Evolutionary conservation across 345 rosid species (phyloP), one percentile per base, ranked within the genome.

Genomic region (Angophora floribunda): DNA sequence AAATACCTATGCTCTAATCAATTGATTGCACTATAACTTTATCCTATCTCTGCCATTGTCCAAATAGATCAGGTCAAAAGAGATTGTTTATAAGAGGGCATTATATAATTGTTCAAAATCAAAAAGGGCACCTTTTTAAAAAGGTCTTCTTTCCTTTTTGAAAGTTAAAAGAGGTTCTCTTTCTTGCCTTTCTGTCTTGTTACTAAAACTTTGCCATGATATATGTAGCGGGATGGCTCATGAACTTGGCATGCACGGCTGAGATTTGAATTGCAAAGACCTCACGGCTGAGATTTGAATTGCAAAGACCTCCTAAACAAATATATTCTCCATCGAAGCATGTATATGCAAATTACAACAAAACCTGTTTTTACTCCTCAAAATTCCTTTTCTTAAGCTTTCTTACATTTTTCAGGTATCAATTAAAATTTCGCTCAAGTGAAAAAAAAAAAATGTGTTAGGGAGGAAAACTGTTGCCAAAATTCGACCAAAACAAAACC

Each of bases 31-130:
- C n/a, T 4, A 57, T 22, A 57, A 9, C 6, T 57, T 57, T 57
- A 9, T 57, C 13, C 13, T 9, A 24, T 24, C n/a, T 57, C 26
- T 0, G 13, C 13, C 14, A 57, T 57, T 57, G 63, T 24, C n/a
- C 9, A 24, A 57, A 22, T 24, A n/a, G 0, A 24, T 0, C 1
- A 0, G 65, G 0, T 4, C 0, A 0, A 0, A n/a, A 9, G 63
- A 24, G 13, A 57, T 24, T 0, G 0, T 57, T 10, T 9, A 57
- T 57, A 24, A 24, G 9, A 57, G 3, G 13, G 63, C 10, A 57
- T 24, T 22, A 57, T 24, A 28, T 9, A 13, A 57, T 9, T 57
- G 4, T 9, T 57, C 2, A 4, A 4, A 57, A n/a, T 24, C 1
- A 57, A 57, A 57, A 24, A 57, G n/a, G 2, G 24, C 15, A 24